Evolutionary conservation across 176 grass and related monocot species (phyloP).

Genomic region (Oryza officinalis): DNA sequence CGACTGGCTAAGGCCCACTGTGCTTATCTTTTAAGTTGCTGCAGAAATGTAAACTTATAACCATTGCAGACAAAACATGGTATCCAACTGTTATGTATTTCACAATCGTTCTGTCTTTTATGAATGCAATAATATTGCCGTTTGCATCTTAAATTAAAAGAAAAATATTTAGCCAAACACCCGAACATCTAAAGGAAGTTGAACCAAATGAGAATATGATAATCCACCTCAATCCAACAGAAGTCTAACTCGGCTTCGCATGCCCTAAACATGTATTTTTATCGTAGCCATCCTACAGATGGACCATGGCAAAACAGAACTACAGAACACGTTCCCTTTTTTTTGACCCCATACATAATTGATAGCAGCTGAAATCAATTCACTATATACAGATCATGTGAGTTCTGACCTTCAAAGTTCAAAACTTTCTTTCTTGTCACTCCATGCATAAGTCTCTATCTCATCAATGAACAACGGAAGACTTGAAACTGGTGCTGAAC

Average conservation of each 20-base stretch:
- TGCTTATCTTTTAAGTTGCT: not conserved
- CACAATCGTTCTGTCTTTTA: not conserved
- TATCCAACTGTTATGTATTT: not conserved
- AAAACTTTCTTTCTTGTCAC: not conserved
- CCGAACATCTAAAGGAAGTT: not conserved
- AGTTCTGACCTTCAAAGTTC: not conserved
- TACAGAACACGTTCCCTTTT: not conserved
- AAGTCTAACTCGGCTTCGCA: not conserved
- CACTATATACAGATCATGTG: not conserved
- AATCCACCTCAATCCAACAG: not conserved
- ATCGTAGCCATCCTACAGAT: not conserved
- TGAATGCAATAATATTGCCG: not conserved
- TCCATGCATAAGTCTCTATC: not conserved
- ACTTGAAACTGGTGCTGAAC: not conserved
- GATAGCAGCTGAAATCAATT: not conserved
- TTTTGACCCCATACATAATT: not conserved
- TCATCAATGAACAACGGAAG: not conserved
- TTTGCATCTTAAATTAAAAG: conserved; percentile 12
- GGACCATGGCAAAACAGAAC: not conserved
- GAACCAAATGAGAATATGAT: not conserved
- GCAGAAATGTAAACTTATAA: not conserved
- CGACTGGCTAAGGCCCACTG: too few relatives aligned
- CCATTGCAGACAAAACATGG: not conserved
- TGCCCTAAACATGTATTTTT: not conserved
- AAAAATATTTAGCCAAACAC: not conserved